A percentile compares a stretch with the other conserved stretches of the same genome.
phyloP scores from a whole-genome alignment of 1,139 yeast species.

The Zygotorulaspora mrakii region DNA sequence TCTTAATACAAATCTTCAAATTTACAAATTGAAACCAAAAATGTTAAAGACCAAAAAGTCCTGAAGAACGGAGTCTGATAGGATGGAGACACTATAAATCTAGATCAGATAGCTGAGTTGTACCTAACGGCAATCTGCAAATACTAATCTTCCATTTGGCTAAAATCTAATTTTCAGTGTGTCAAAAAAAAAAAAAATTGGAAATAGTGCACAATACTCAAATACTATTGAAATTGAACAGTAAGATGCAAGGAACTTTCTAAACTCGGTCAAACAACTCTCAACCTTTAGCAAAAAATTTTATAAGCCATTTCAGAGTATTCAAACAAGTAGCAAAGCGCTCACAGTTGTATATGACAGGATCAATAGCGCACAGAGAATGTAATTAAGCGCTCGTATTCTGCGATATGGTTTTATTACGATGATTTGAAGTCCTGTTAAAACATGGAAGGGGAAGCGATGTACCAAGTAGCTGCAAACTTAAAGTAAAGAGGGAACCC shows the following conservation, averaged over 20 bases:
- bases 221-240: background rate
- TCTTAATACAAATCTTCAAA: background rate
- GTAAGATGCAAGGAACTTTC: too few species aligned
- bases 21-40: background rate
- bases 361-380: background rate
- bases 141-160: too few species aligned
- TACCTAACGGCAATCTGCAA: too few species aligned
- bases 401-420: background rate
- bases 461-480: background rate
- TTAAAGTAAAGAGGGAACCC: background rate
- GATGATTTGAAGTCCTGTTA: background rate
- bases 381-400: constrained; percentile 1
- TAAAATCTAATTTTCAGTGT: background rate
- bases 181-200: too few species aligned
- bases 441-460: constrained; percentile 3
- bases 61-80: background rate
- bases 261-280: background rate
- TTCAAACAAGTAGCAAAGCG: background rate
- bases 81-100: background rate
- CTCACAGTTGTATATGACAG: background rate
- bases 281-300: background rate
- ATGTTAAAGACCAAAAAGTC: background rate
- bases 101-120: too few species aligned
- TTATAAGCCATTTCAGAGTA: background rate
- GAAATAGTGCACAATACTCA: too few species aligned